A percentile compares a stretch with the other conserved stretches of the same genome.
Conservation (phyloP, 2,329 filamentous ascomycete genomes). For the Nectriaceae sp. region DNA sequence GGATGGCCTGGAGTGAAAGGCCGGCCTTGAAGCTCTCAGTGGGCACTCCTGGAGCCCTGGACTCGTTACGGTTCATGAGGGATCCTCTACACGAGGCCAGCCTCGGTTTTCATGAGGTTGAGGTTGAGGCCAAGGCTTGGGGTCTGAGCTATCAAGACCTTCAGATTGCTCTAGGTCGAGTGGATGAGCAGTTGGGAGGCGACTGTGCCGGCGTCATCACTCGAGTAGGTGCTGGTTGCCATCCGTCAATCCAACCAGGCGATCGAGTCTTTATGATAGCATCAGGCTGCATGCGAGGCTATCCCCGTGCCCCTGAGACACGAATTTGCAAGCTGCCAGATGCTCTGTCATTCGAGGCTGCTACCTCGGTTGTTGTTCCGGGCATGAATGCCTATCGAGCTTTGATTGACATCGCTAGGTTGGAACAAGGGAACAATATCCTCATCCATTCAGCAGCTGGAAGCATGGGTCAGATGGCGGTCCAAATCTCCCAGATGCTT, state of each 20-base stretch:
- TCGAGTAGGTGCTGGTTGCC: conserved; percentile 11
- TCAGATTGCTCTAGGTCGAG: conserved; percentile 14
- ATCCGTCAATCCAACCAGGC: conserved; percentile 11
- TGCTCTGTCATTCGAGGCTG: conserved; percentile 34
- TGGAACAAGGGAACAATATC: conserved; percentile 34
- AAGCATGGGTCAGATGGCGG: conserved; percentile 30
- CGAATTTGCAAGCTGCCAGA: conserved; percentile 33
- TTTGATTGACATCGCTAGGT: conserved; percentile 15
- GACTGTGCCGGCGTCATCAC: conserved; percentile 29
- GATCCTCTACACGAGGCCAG: background rate
- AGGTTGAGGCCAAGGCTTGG: conserved; percentile 24
- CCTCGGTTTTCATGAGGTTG: conserved; percentile 14
- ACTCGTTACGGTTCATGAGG: conserved; percentile 14
- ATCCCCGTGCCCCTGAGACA: conserved; percentile 1
- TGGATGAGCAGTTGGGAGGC: conserved; percentile 10
- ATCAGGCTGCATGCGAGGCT: conserved; percentile 4
- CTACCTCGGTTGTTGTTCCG: conserved; percentile 33
- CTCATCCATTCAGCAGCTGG: conserved; percentile 35
- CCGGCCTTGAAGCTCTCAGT: conserved; percentile 20
- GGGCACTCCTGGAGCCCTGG: conserved; percentile 4
- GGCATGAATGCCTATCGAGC: conserved; percentile 30
- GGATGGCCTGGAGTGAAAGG: conserved; percentile 6
- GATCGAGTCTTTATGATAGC: conserved; percentile 19
- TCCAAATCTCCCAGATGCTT: conserved; percentile 24
- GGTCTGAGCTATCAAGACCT: conserved; percentile 24